phyloP scores from a whole-genome alignment of 495 filamentous ascomycete species.

The Penicillium simplicissimum region DNA sequence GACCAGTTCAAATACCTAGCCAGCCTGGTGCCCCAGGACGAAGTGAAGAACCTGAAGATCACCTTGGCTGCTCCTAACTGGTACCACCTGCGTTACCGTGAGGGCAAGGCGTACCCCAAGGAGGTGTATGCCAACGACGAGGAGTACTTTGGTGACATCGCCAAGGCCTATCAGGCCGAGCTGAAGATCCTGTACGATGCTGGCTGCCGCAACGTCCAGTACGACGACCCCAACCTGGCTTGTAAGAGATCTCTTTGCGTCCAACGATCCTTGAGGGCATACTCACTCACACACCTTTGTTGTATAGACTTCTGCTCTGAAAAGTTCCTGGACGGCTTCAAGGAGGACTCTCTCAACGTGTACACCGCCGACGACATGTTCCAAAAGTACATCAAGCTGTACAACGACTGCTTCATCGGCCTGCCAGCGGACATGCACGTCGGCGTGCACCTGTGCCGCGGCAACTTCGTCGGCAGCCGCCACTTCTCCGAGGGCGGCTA shows the following conservation, averaged over 20 bases:
- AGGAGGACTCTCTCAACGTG: conserved; percentile 54
- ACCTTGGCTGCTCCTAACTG: conserved; percentile 72
- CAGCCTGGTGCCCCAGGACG: conserved; percentile 55
- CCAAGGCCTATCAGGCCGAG: conserved; percentile 68
- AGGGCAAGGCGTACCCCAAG: conserved; percentile 66
- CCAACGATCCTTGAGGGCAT: not conserved
- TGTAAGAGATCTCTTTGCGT: conserved; percentile 50
- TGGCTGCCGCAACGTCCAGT: conserved; percentile 70
- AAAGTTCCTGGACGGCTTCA: conserved; percentile 70
- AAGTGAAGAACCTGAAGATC: conserved; percentile 67
- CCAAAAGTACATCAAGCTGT: conserved; percentile 72
- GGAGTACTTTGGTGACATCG: conserved; percentile 75
- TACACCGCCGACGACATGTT: conserved; percentile 65
- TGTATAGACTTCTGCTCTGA: conserved; percentile 71
- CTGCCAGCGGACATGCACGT: conserved; percentile 69
- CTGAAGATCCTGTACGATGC: conserved; percentile 67
- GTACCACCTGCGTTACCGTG: conserved; percentile 73
- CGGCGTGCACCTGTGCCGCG: conserved; percentile 77
- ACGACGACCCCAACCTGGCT: conserved; percentile 74
- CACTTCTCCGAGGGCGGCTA: conserved; percentile 82
- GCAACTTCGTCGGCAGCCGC: conserved; percentile 76
- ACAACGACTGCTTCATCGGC: conserved; percentile 70
- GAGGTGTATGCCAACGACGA: conserved; percentile 64
- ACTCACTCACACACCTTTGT: not conserved
- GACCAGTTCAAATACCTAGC: conserved; percentile 72